These are phyloP conservation scores for Teunomyces panamensis DNA, from an alignment of 805 yeast species.

Conservation along the genomic window DNA sequence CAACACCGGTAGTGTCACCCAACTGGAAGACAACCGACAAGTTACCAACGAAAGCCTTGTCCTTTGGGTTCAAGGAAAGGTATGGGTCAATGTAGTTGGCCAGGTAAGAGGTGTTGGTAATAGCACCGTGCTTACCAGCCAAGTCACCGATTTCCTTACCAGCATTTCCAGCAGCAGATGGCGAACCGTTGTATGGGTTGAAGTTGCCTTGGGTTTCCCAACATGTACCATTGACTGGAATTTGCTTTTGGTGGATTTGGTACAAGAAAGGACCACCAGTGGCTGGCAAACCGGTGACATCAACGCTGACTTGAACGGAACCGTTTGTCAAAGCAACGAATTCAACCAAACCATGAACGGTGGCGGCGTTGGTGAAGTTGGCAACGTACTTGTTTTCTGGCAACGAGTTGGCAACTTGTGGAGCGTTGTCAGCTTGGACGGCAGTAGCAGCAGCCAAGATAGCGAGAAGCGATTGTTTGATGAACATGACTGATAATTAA, in stretches of 20 bases:
- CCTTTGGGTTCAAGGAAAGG: constrained; percentile 21
- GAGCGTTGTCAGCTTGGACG: constrained; percentile 20
- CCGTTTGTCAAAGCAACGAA: constrained; percentile 32
- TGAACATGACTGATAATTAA: background rate
- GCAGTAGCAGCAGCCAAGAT: constrained; percentile 10
- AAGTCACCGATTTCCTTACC: constrained; percentile 37
- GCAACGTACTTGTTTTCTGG: constrained; percentile 26
- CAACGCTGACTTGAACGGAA: constrained; percentile 30
- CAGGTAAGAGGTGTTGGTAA: constrained; percentile 24
- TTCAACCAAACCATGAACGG: constrained; percentile 26
- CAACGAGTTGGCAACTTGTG: constrained; percentile 29
- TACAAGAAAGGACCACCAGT: constrained; percentile 39
- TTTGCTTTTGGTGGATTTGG: constrained; percentile 37
- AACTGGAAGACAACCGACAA: constrained; percentile 38
- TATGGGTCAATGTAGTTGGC: constrained; percentile 21
- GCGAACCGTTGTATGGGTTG: constrained; percentile 36
- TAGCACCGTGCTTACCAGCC: constrained; percentile 37
- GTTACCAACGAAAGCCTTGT: constrained; percentile 22
- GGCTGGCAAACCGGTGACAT: constrained; percentile 30
- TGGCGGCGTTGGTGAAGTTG: constrained; percentile 16
- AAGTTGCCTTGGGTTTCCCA: constrained; percentile 35
- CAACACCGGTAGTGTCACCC: constrained; percentile 28
- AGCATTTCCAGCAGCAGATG: constrained; percentile 20
- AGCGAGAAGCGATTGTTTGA: background rate
- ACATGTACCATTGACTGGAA: constrained; percentile 32